Evolutionary conservation across 495 filamentous ascomycete species (phyloP).

Genomic region (Penicillium malachiteum): DNA sequence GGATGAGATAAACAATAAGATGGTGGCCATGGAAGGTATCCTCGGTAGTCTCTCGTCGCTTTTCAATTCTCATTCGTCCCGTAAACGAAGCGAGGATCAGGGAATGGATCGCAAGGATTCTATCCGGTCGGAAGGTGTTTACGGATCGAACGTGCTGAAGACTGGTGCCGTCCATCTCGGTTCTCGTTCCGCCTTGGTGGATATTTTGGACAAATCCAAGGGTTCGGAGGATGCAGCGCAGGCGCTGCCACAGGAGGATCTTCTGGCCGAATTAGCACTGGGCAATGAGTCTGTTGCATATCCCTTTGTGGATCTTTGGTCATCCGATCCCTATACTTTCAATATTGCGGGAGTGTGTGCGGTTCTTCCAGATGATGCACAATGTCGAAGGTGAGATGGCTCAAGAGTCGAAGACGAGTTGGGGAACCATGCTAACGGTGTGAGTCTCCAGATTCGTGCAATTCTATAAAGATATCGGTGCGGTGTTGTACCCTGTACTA

Average conservation of each 20-base stretch:
- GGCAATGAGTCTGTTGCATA: constrained; percentile 78
- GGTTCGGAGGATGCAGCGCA: constrained; percentile 37
- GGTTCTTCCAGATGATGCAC: constrained; percentile 64
- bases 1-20: constrained; percentile 47
- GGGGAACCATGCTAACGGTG: constrained; percentile 1
- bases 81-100: constrained; percentile 18
- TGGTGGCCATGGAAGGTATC: constrained; percentile 46
- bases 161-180: constrained; percentile 57
- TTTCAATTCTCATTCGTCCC: constrained; percentile 34
- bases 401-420: neutral
- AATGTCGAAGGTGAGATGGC: constrained; percentile 54
- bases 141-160: constrained; percentile 44
- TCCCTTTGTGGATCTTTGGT: constrained; percentile 68
- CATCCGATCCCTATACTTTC: constrained; percentile 62
- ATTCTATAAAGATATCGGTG: constrained; percentile 73
- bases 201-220: constrained; percentile 46
- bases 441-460: constrained; percentile 57
- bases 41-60: constrained; percentile 38
- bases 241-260: constrained; percentile 71
- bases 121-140: constrained; percentile 42
- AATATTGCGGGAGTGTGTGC: constrained; percentile 68
- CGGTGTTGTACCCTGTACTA: constrained; percentile 78
- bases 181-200: constrained; percentile 53
- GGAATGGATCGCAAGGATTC: constrained; percentile 17
- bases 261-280: constrained; percentile 76